Evolutionary conservation across 228 moss, liverwort and hornwort genomes (phyloP).

Genomic region (Sphagnum fallax): DNA sequence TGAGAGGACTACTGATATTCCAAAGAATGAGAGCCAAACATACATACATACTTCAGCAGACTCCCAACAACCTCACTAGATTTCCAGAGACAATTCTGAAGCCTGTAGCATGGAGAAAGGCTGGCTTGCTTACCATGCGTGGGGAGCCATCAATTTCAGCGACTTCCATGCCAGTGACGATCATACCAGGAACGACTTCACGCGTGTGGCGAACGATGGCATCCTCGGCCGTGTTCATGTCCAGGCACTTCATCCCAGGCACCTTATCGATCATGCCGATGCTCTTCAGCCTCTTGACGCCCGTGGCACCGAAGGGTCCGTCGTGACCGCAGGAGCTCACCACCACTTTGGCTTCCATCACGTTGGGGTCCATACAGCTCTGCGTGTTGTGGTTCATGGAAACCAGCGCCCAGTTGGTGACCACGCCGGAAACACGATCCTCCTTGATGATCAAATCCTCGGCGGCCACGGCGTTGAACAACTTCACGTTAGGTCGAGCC

Average conservation of each 20-base stretch:
- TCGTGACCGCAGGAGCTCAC: conserved; percentile 62
- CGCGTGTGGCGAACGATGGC: conserved; percentile 29
- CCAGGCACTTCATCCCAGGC: conserved; percentile 53
- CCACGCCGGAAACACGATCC: conserved; percentile 38
- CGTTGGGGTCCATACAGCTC: conserved; percentile 64
- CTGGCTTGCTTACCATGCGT: conserved; percentile 21
- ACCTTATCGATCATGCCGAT: conserved; percentile 67
- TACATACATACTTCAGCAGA: not conserved
- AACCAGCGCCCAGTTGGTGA: conserved; percentile 59
- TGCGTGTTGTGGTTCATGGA: conserved; percentile 57
- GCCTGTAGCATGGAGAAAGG: not conserved
- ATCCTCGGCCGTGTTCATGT: conserved; percentile 63
- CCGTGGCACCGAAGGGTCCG: conserved; percentile 55
- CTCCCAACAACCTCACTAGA: not conserved
- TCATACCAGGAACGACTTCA: conserved; percentile 60
- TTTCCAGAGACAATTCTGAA: not conserved
- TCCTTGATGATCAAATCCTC: conserved; percentile 46
- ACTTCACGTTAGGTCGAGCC: conserved; percentile 55
- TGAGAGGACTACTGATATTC: not conserved
- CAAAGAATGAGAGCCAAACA: not conserved
- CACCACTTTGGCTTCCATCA: conserved; percentile 64
- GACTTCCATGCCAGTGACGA: conserved; percentile 25
- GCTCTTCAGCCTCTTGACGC: conserved; percentile 50
- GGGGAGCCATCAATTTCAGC: conserved; percentile 53
- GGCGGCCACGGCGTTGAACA: conserved; percentile 53